Base-by-base conservation (phyloP, 2,329 filamentous ascomycete genomes). In the Penicillium sp. region DNA sequence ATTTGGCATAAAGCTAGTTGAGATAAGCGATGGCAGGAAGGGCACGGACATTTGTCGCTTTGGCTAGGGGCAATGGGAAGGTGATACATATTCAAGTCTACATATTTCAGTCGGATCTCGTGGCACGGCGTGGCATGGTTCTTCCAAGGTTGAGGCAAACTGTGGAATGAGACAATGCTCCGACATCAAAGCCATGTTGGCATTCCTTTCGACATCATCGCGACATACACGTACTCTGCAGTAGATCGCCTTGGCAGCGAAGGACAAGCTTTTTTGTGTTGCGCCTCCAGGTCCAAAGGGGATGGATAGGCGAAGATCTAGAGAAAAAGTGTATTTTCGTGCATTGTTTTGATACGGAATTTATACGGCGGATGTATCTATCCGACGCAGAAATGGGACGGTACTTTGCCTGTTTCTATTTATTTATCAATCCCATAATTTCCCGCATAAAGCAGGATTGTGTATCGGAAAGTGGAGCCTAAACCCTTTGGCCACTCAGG, bases 231-330 rank as follows among this genome's bases (percentile, higher is more conserved):
- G 39, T 11, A 16, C 10, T 22, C 14, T 42, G n/a, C 9, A 22
- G 39, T n/a, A 42, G 54, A 61, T 61, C 54, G 47, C 56, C 58
- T 61, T 59, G 58, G 60, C 60, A 44, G 11, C 11, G 11, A 21
- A 57, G 49, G 35, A 59, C 58, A 63, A 63, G 61, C 61, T 62
- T 61, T 63, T 49, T 50, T 27, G 27, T 48, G n/a, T 22, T n/a
- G 49, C 55, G n/a, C 42, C 5, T 31, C 39, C 35, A 27, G 26
- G 10, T 35, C 22, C 11, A 52, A 39, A 14, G 24, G 43, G 44
- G 37, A 55, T 49, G 24, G 24, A 49, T n/a, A 52, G 26, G 37
- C 39, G 49, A 21, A 31, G 49, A 44, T 52, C 49, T 31, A 16
- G 26, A 24, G 22, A 39, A n/a, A 31, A 26, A 21, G 13, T 26